Evolutionary conservation across 495 filamentous ascomycete genomes (phyloP).

Genomic region (Parachaetomium inaequale): DNA sequence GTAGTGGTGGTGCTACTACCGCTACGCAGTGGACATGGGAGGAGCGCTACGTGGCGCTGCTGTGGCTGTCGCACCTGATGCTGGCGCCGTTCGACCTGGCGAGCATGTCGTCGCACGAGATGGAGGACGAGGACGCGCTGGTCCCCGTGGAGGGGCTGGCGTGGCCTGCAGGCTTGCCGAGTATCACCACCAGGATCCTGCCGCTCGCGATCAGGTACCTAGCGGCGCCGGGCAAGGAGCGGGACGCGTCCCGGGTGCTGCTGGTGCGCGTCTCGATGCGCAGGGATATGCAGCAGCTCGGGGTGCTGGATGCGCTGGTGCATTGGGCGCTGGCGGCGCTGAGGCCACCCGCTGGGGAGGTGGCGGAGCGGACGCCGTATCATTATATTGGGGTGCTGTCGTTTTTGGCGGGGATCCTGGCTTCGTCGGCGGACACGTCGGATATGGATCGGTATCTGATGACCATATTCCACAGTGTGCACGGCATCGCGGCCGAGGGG

Average conservation of each 20-base stretch:
- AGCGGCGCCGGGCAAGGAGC: conserved; percentile 73
- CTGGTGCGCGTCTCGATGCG: conserved; percentile 77
- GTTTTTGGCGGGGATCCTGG: conserved; percentile 70
- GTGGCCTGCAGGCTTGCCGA: conserved; percentile 56
- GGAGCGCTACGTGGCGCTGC: conserved; percentile 78
- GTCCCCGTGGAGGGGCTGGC: conserved; percentile 37
- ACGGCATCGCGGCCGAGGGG: conserved; percentile 38
- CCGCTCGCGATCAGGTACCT: conserved; percentile 69
- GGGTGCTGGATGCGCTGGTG: conserved; percentile 61
- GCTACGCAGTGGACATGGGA: conserved; percentile 62
- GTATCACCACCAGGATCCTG: conserved; percentile 66
- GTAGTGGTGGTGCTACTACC: neutral
- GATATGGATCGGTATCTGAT: conserved; percentile 49
- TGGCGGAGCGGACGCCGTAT: conserved; percentile 38
- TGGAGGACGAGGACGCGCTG: conserved; percentile 39
- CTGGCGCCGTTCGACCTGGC: conserved; percentile 90
- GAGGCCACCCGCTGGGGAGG: conserved; percentile 34
- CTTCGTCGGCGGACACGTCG: conserved; percentile 46
- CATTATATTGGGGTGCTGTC: conserved; percentile 69
- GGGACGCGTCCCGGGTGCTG: conserved; percentile 77
- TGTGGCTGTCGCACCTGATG: conserved; percentile 91
- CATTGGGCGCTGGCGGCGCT: conserved; percentile 64
- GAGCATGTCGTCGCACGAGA: conserved; percentile 66
- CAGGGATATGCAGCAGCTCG: conserved; percentile 78
- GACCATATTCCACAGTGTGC: conserved; percentile 48